phyloP scores from a whole-genome alignment of 2,329 filamentous ascomycete genomes.

The Aspergillus tanneri region DNA sequence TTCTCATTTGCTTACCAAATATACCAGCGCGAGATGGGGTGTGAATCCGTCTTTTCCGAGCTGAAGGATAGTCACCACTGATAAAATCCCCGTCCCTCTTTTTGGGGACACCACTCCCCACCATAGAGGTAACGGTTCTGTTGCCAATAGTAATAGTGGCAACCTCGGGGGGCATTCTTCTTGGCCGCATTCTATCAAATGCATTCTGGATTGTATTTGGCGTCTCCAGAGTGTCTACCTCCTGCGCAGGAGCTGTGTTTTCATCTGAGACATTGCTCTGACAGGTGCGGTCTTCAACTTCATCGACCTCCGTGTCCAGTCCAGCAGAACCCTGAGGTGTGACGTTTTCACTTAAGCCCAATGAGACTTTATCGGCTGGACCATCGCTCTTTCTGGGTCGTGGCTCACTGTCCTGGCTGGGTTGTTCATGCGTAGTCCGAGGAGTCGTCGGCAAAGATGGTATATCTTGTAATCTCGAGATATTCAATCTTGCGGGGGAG shows the following conservation, averaged over 20 bases:
- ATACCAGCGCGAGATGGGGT: slow-evolving; percentile 39
- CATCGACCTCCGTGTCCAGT: slow-evolving; percentile 10
- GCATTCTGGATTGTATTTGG: slow-evolving; percentile 57
- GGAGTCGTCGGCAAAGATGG: neutral
- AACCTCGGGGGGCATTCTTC: slow-evolving; percentile 60
- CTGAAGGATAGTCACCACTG: slow-evolving; percentile 19
- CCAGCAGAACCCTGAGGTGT: neutral
- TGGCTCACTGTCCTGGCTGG: neutral
- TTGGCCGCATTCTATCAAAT: slow-evolving; percentile 64
- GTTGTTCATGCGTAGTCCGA: neutral
- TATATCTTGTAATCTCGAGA: slow-evolving; percentile 5
- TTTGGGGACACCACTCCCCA: slow-evolving; percentile 55
- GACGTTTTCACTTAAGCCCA: slow-evolving; percentile 1
- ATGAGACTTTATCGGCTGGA: slow-evolving; percentile 2
- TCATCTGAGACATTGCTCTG: slow-evolving; percentile 5
- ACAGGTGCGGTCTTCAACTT: slow-evolving; percentile 6
- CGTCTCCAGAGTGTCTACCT: slow-evolving; percentile 26
- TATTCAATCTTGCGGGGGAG: slow-evolving; percentile 14
- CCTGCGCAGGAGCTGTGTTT: slow-evolving; percentile 16
- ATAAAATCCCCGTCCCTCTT: slow-evolving; percentile 35
- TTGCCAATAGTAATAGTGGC: slow-evolving; percentile 75
- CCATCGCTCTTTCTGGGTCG: neutral
- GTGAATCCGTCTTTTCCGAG: slow-evolving; percentile 43
- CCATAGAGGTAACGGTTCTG: slow-evolving; percentile 63
- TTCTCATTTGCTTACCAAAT: slow-evolving; percentile 49